Evolutionary conservation across 1,284 basidiomycete species (phyloP).

Genomic region (Leccinum angustisporum): DNA sequence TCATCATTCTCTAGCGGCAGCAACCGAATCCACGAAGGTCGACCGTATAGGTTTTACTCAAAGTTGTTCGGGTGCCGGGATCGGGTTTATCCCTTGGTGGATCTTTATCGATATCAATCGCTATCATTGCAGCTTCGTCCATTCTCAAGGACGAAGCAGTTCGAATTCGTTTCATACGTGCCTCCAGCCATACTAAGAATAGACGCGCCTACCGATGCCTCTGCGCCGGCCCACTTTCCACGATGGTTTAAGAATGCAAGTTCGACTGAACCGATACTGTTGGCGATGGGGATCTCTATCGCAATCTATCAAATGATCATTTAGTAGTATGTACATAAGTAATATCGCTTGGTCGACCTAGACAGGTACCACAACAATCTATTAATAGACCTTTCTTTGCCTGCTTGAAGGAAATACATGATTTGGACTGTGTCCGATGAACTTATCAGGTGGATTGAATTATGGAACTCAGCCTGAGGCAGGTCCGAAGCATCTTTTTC

Average conservation of each 20-base stretch:
- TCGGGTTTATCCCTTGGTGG: not conserved
- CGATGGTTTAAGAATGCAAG: not conserved
- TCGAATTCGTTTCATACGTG: not conserved
- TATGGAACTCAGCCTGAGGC: not conserved
- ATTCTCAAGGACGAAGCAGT: not conserved
- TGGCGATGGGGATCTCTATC: not conserved
- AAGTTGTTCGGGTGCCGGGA: not conserved
- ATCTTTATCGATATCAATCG: not conserved
- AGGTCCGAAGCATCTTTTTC: not conserved
- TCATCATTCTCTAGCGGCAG: not conserved
- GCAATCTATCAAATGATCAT: not conserved
- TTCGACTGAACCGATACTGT: not conserved
- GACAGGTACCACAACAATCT: not conserved
- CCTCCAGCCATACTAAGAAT: not conserved
- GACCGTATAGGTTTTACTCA: not conserved
- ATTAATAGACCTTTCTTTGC: not conserved
- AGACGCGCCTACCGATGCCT: not conserved
- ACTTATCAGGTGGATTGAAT: not conserved
- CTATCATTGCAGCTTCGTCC: not conserved
- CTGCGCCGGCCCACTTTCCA: not conserved
- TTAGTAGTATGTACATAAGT: not conserved
- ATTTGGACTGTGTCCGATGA: not conserved
- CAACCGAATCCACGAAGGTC: not conserved
- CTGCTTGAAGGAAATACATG: not conserved
- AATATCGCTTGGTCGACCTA: not conserved